Conservation (phyloP, 768 basidiomycete species). For the Tricholoma bakamatsutake region DNA sequence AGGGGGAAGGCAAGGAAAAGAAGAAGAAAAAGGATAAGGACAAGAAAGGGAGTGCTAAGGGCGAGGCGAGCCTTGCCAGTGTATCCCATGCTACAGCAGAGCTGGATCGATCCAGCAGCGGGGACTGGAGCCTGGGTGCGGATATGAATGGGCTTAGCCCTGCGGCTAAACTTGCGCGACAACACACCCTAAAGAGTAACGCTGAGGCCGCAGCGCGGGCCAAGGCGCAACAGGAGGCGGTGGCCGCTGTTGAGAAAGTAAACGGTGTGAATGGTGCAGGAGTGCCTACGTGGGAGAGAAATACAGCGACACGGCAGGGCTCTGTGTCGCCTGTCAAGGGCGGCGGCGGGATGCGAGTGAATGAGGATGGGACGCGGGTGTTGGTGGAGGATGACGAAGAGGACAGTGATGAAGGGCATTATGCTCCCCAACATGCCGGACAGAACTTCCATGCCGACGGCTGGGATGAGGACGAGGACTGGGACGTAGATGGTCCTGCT, state of each 20-base stretch:
- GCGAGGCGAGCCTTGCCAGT: slow-evolving; percentile 58
- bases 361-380: slow-evolving; percentile 61
- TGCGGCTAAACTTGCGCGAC: slow-evolving; percentile 83
- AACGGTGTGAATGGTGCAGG: slow-evolving; percentile 33
- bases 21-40: slow-evolving; percentile 40
- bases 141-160: slow-evolving; percentile 78
- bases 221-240: slow-evolving; percentile 51
- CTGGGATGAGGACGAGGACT: slow-evolving; percentile 78
- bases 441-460: slow-evolving; percentile 50
- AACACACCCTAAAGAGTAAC: slow-evolving; percentile 87
- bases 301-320: slow-evolving; percentile 58
- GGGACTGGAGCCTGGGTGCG: slow-evolving; percentile 54
- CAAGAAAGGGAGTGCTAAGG: slow-evolving; percentile 54
- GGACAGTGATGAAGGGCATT: slow-evolving; percentile 48
- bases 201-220: slow-evolving; percentile 70
- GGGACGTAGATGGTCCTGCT: slow-evolving; percentile 54
- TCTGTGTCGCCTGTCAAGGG: slow-evolving; percentile 38
- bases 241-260: slow-evolving; percentile 33
- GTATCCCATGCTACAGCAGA: slow-evolving; percentile 84
- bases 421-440: slow-evolving; percentile 30
- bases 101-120: slow-evolving; percentile 53
- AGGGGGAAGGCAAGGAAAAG: slow-evolving; percentile 31
- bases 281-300: slow-evolving; percentile 76
- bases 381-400: slow-evolving; percentile 71
- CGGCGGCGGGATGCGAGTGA: slow-evolving; percentile 36